These are phyloP conservation scores for Ophiosphaerella korrae DNA, from an alignment of 2,329 filamentous ascomycete species.

Conservation along the genomic window DNA sequence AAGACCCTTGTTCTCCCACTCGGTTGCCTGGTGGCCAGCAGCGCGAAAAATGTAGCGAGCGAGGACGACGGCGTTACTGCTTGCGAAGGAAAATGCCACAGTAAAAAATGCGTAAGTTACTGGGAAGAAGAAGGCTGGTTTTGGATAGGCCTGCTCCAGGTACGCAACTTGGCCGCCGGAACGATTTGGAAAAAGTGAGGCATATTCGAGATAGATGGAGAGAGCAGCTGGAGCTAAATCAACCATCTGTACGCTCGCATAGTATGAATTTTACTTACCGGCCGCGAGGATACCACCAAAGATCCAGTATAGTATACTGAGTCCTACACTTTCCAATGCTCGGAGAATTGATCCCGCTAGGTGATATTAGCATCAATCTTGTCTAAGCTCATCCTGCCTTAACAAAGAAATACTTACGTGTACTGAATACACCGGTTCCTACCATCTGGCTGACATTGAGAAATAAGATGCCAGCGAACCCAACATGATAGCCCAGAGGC, in stretches of 20 bases:
- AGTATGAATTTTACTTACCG: constrained; percentile 7
- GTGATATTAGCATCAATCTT: constrained; percentile 4
- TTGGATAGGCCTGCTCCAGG: constrained; percentile 38
- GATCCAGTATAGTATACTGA: constrained; percentile 37
- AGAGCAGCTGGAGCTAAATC: constrained; percentile 20
- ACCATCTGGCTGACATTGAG: constrained; percentile 42
- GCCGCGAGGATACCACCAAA: constrained; percentile 34
- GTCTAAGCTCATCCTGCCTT: background rate
- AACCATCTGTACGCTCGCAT: background rate
- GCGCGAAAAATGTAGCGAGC: constrained; percentile 38
- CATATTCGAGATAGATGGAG: constrained; percentile 36
- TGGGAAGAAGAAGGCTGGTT: constrained; percentile 34
- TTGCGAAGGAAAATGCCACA: constrained; percentile 36
- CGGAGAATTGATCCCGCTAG: constrained; percentile 32
- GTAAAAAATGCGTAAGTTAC: constrained; percentile 37
- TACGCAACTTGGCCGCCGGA: constrained; percentile 37
- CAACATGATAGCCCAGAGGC: constrained; percentile 39
- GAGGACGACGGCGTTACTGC: constrained; percentile 38
- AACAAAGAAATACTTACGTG: constrained; percentile 22
- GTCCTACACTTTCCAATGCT: constrained; percentile 31
- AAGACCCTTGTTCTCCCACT: constrained; percentile 39
- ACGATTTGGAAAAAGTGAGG: constrained; percentile 34
- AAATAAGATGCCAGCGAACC: constrained; percentile 35
- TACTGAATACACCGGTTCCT: constrained; percentile 38
- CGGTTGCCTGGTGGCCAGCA: constrained; percentile 25